Evolutionary conservation across 2,329 filamentous ascomycete species (phyloP).

Genomic region (Endothia cerciana): DNA sequence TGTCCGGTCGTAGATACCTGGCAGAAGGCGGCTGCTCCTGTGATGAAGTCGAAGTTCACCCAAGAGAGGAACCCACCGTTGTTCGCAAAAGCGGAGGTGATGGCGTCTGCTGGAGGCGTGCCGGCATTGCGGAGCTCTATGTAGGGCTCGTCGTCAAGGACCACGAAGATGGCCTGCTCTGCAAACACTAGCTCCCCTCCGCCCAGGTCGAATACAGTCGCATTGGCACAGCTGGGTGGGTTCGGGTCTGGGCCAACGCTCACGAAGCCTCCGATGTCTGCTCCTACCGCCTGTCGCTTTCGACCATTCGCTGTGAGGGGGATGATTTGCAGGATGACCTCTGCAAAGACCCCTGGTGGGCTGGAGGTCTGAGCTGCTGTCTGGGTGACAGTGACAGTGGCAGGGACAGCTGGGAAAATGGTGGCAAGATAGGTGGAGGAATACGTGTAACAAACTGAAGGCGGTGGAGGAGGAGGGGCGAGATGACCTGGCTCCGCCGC

Average conservation of each 20-base stretch:
- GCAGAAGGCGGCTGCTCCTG: background rate
- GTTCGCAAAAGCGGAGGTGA: background rate
- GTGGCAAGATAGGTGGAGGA: background rate
- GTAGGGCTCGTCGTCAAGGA: background rate
- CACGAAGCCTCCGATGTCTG: background rate
- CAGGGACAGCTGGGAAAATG: background rate
- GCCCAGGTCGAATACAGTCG: background rate
- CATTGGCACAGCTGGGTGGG: background rate
- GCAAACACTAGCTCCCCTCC: background rate
- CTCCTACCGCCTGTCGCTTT: background rate
- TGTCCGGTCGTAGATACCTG: background rate
- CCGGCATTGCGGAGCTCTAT: background rate
- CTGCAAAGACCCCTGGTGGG: background rate
- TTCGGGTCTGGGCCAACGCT: background rate
- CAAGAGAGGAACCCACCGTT: background rate
- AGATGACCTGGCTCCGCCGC: background rate
- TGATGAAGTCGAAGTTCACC: background rate
- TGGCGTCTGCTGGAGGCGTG: background rate
- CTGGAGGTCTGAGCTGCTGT: background rate
- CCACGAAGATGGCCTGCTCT: background rate
- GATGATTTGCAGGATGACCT: background rate
- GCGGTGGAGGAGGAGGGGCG: background rate
- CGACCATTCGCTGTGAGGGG: background rate
- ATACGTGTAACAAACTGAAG: slow-evolving; percentile 5
- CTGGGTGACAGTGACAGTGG: background rate